Base-by-base conservation (phyloP, 2,329 filamentous ascomycete genomes). In the Ascochyta clinopodiicola region DNA sequence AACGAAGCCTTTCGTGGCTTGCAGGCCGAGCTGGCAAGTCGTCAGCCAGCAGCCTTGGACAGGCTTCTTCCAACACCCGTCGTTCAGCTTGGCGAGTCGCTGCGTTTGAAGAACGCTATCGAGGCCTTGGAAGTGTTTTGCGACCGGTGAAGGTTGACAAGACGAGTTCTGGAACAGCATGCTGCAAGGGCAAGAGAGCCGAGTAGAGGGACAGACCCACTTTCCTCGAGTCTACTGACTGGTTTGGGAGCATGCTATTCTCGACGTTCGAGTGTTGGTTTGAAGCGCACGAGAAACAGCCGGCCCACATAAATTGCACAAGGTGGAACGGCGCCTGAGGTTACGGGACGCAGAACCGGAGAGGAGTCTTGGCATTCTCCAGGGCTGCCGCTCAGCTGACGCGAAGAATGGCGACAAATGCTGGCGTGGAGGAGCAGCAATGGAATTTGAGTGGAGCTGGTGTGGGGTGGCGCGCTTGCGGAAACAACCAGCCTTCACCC, bases 31-130 rank as follows among this genome's bases (percentile, higher is more conserved):
- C 45, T 45, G 44, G 47, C 37, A 44, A 56, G 47, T 49, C 63
- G 69, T 70, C 68, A 70, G 68, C 67, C 58, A 71, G 64, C 63
- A 48, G 46, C 59, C 60, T 70, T 69, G 61, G 46, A 51, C 48
- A 66, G 64, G 63, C 70, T 72, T 73, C 68, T 73, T 71, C 71
- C 53, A 52, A 73, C 69, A 52, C 62, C 59, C 50, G 34, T 43
- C 43, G 47, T 56, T 45, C 35, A 19, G 17, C 9, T 50, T 50
- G 35, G 36, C 52, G 46, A 42, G 22, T 50, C 36, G n/a, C 31
- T 27, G n/a, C 29, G 38, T 48, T 54, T 48, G 44, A 39, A 35
- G 17, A 39, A 19, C 13, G 15, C 29, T 15, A 21, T 44, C 32
- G 44, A 38, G 24, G 38, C 38, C 38, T 34, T 39, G 38, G 43